These are phyloP conservation scores for Litchi chinensis DNA, from an alignment of 345 rosid genomes.

Conservation along the genomic window DNA sequence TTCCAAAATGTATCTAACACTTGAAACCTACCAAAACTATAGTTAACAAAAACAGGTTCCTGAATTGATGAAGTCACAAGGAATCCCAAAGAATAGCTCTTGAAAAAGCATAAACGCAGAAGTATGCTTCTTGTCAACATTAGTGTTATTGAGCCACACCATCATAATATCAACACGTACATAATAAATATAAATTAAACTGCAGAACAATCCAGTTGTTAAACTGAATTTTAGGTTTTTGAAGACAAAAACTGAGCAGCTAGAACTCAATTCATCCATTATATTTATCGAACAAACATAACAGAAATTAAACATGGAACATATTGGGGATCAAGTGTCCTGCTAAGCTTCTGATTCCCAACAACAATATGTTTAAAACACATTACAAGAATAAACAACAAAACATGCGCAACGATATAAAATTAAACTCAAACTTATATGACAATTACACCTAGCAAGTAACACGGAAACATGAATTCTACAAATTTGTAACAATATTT, in stretches of 20 bases:
- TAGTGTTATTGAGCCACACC: conserved; percentile 2
- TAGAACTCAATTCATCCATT: no score
- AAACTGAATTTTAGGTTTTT: neutral
- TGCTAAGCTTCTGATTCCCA: no score
- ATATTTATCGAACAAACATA: no score
- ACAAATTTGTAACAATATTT: no score
- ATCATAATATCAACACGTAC: neutral
- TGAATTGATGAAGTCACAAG: neutral
- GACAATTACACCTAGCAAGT: no score
- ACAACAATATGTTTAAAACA: no score
- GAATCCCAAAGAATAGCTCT: neutral
- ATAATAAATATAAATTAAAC: neutral
- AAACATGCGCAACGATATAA: no score
- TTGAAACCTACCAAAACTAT: conserved; percentile 4
- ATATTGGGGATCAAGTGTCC: no score
- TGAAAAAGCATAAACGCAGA: neutral
- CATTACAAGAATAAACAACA: no score
- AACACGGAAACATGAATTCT: no score
- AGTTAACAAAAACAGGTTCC: neutral
- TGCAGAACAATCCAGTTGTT: neutral
- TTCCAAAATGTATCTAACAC: neutral
- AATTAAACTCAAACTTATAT: no score
- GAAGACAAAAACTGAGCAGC: neutral
- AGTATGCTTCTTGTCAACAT: conserved; percentile 3
- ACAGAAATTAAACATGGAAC: no score